Base-by-base conservation (phyloP, 345 rosid genomes). In the Rhizophora apiculata region DNA sequence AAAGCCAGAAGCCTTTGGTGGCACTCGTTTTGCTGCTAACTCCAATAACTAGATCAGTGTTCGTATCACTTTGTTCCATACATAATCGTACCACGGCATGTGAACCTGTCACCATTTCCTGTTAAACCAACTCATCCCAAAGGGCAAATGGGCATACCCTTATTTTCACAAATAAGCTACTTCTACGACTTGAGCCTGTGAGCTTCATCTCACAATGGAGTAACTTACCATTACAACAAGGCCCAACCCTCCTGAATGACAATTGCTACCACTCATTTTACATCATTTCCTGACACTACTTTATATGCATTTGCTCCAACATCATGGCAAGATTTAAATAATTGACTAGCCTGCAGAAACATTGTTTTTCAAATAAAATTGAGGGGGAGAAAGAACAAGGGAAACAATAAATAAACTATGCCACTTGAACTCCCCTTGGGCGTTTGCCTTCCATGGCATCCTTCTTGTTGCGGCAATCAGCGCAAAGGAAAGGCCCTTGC, bases 401-500 rank as follows among this genome's bases (percentile, higher is more conserved):
- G 46, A 71, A 69, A 62, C 49, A 73, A 71, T 59, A 48, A 62
- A 53, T 39, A 27, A 67, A 62, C 54, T 82, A 87, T 0, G 81
- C 83, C 68, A 88, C 96, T 82, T 82, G 83, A 6, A 88, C 87
- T 56, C 91, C 96, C 2, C 92, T 86, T 0, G 90, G 91, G 18
- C 92, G 86, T 75, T 93, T 90, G 39, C 98, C 97, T 88, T 93
- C 97, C 97, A 90, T 93, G 54, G 97, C 98, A 10, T 90, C 96
- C 80, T 89, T 89, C 85, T 90, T 93, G 31, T 88, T 62, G 13
- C 93, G 89, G 70, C 96, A 90, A 26, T 78, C 93, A 11, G 81
- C 68, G 29, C 96, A 93, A 0, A 93, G 91, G 80, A 93, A 93
- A 56, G 96, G 97, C 70, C 98, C 98, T 78, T 89, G 89, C 98